phyloP scores from a whole-genome alignment of 495 filamentous ascomycete genomes.

The Xylaria intraflava region DNA sequence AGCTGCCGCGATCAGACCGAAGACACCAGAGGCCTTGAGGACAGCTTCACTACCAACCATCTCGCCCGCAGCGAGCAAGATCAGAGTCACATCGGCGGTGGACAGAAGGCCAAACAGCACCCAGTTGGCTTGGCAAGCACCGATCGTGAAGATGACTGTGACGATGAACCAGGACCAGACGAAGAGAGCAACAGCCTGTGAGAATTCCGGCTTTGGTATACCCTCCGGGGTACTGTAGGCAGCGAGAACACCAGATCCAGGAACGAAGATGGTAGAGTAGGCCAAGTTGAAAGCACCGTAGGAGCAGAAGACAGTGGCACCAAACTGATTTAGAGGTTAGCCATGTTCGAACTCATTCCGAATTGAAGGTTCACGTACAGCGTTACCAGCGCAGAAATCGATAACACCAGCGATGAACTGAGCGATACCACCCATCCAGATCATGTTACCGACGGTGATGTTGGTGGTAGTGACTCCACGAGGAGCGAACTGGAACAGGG shows the following conservation, averaged over 20 bases:
- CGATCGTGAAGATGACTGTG: constrained; percentile 33
- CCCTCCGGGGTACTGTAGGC: constrained; percentile 25
- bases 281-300: constrained; percentile 34
- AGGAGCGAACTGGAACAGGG: constrained; percentile 28
- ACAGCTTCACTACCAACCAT: constrained; percentile 18
- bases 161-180: constrained; percentile 37
- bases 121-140: constrained; percentile 26
- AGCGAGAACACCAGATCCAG: constrained; percentile 29
- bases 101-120: constrained; percentile 24
- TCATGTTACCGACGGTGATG: constrained; percentile 27
- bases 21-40: constrained; percentile 19
- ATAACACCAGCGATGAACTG: constrained; percentile 33
- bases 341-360: neutral
- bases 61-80: constrained; percentile 26
- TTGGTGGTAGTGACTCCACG: constrained; percentile 31
- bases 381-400: constrained; percentile 30
- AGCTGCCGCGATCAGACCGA: constrained; percentile 26
- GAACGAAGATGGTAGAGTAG: constrained; percentile 33
- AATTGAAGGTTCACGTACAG: constrained; percentile 7
- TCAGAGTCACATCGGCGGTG: constrained; percentile 22
- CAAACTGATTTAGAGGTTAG: constrained; percentile 14
- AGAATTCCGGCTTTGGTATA: constrained; percentile 18
- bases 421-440: constrained; percentile 35
- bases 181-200: constrained; percentile 31
- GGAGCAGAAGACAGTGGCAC: constrained; percentile 32